Evolutionary conservation across 768 basidiomycete species (phyloP).

Genomic region (Auriscalpium orientale): DNA sequence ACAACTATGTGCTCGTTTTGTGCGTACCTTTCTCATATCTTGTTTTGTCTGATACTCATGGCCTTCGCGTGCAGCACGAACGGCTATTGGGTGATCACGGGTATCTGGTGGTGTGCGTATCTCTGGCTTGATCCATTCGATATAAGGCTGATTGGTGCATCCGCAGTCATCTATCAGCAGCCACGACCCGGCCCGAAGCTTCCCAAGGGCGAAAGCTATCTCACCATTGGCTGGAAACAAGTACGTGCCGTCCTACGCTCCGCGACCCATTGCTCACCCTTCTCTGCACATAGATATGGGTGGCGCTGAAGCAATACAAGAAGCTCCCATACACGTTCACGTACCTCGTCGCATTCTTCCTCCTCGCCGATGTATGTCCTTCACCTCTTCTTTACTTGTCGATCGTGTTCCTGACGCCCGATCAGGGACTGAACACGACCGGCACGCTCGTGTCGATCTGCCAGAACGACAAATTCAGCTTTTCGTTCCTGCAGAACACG

Average conservation of each 20-base stretch:
- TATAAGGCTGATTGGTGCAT: not conserved
- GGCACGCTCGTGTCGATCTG: constrained; percentile 68
- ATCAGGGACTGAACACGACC: constrained; percentile 73
- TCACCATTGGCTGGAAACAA: constrained; percentile 85
- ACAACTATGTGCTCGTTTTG: constrained; percentile 71
- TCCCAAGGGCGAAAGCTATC: constrained; percentile 67
- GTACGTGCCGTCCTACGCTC: constrained; percentile 24
- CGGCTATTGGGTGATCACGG: constrained; percentile 68
- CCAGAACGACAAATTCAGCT: constrained; percentile 74
- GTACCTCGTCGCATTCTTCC: constrained; percentile 69
- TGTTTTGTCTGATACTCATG: not conserved
- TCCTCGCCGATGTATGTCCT: constrained; percentile 64
- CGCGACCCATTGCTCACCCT: not conserved
- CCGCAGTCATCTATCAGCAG: constrained; percentile 71
- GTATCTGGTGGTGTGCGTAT: constrained; percentile 82
- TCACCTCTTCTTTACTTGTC: not conserved
- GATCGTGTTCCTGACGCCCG: no score
- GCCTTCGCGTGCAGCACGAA: constrained; percentile 41
- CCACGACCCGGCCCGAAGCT: constrained; percentile 76
- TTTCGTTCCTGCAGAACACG: constrained; percentile 76
- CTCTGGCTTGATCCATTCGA: not conserved
- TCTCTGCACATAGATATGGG: constrained; percentile 54
- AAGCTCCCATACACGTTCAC: constrained; percentile 75
- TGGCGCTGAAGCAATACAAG: constrained; percentile 66
- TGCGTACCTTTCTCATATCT: constrained; percentile 25